Evolutionary conservation across 1,284 basidiomycete genomes (phyloP), one percentile per base, ranked within the genome.

Genomic region (Moesziomyces aphidis): DNA sequence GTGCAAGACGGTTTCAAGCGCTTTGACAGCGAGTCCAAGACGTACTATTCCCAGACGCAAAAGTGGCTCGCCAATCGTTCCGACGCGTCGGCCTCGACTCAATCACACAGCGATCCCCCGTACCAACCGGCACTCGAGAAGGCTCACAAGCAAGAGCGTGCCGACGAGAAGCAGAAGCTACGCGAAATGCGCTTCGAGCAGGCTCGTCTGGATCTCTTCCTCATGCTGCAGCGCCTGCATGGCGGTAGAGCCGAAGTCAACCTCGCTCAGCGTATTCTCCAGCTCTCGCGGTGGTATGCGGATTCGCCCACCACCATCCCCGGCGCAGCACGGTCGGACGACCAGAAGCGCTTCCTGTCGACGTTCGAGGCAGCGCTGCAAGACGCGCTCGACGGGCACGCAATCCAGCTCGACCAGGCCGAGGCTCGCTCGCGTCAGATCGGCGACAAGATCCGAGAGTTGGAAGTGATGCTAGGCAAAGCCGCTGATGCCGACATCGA

Each of bases 31-130:
- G 73, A 80, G 54, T 77, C 73, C 47, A 81, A 79, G 54, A 8
- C 61, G 1, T 83, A 79, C 52, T 81, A 83, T 48, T 67, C 73
- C 11, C 60, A 63, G n/a, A 81, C 78, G 10, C 79, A 81, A 34
- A 81, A 78, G 46, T 81, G 79, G 79, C 65, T 81, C 17, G 62
- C 76, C 46, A 74, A 55, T 43, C 64, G 65, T 31, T 48, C 58
- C 8, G 50, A 34, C 22, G 39, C 42, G 10, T 52, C 55, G n/a
- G 39, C 47, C 5, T 6, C 49, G n/a, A 48, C 49, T 1, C 15
- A 8, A 39, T 6, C 24, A 15, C 49, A 59, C 34, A 49, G 43
- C 22, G 31, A 22, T 23, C 49, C 36, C 9, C 36, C 58, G 3
- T 42, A 42, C 13, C 21, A 31, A 23, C 8, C 50, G 2, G 52